Evolutionary conservation across 192 early-diverging fungal species (phyloP), one percentile per base, ranked within the genome.

Genomic region (Entomortierella chlamydospora): DNA sequence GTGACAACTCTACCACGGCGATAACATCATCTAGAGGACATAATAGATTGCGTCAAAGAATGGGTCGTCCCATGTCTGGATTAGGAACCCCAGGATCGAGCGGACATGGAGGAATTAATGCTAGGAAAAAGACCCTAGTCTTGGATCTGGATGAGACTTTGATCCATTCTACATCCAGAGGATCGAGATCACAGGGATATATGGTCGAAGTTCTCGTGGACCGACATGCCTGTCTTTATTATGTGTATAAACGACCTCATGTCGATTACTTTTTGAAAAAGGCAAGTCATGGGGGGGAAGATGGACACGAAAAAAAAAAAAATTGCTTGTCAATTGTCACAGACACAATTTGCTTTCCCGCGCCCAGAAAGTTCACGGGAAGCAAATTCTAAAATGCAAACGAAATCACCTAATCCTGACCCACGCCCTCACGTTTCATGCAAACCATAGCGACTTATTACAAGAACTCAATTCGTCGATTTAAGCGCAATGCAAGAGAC

Each of bases 191-290:
- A 5, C 86, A 93, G 58, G 87, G 93, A 63, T 91, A 94, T 60
- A 88, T 91, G 72, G 89, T 97, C 51, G 95, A 97, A 76, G 95
- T 97, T 17, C 71, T 91, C 33, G 89, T 94, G 13, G 94, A 96
- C 29, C 88, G 91, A 56, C 92, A 94, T 73, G 84, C 89, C 22
- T 92, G 93, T 68, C 72, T 96, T 9, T 97, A 97, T 70, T 95
- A 95, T 82, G 93, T 97, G 0, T 93, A 96, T 76, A 97, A 97
- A 82, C 72, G 95, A 57, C 95, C 95, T 22, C 90, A 94, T 84
- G 91, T 91, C 34, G 94, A 96, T 63, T 86, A 88, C 53, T 96
- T 96, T 84, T 78, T 97, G 63, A 90, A 90, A 67, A 95, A 94
- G 87, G 93, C 92, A 73, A 68, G 57, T 37, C n/a, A n/a, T n/a